These are phyloP conservation scores for Boletus reticuloceps DNA, from an alignment of 768 basidiomycete species.

Conservation along the genomic window DNA sequence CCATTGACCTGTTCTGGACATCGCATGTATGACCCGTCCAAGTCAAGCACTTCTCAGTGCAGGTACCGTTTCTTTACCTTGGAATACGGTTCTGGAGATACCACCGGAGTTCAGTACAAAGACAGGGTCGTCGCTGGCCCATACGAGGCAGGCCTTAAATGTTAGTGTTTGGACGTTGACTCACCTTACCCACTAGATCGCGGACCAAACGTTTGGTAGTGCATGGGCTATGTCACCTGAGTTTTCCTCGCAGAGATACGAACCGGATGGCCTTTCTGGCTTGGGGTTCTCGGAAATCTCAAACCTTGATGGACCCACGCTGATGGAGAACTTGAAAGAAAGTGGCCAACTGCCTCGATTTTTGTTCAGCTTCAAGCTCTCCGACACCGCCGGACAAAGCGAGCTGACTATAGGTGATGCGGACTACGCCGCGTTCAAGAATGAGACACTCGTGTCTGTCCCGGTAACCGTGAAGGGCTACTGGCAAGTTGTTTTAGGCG, in stretches of 20 bases:
- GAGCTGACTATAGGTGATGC: constrained; percentile 28
- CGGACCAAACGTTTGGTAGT: constrained; percentile 31
- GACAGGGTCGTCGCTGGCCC: constrained; percentile 39
- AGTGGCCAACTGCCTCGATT: constrained; percentile 13
- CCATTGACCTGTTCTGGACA: constrained; percentile 24
- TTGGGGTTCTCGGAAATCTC: constrained; percentile 40
- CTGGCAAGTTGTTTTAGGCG: constrained; percentile 35
- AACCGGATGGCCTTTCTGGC: constrained; percentile 39
- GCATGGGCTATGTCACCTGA: background rate
- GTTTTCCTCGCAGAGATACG: background rate
- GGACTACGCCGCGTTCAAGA: constrained; percentile 48
- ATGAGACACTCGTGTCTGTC: constrained; percentile 38
- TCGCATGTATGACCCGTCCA: constrained; percentile 21
- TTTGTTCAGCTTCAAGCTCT: constrained; percentile 46
- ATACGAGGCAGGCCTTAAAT: constrained; percentile 22
- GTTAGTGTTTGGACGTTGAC: background rate
- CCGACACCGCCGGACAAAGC: constrained; percentile 17
- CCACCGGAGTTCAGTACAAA: constrained; percentile 29
- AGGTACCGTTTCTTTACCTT: constrained; percentile 22
- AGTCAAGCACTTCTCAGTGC: constrained; percentile 25
- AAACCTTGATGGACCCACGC: constrained; percentile 24
- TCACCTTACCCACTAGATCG: constrained; percentile 19
- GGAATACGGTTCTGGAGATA: constrained; percentile 39
- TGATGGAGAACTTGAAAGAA: constrained; percentile 42
- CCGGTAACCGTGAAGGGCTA: constrained; percentile 29